Conservation (phyloP, 176 grass and related monocot species). For the Rhipidocladum racemiflorum region DNA sequence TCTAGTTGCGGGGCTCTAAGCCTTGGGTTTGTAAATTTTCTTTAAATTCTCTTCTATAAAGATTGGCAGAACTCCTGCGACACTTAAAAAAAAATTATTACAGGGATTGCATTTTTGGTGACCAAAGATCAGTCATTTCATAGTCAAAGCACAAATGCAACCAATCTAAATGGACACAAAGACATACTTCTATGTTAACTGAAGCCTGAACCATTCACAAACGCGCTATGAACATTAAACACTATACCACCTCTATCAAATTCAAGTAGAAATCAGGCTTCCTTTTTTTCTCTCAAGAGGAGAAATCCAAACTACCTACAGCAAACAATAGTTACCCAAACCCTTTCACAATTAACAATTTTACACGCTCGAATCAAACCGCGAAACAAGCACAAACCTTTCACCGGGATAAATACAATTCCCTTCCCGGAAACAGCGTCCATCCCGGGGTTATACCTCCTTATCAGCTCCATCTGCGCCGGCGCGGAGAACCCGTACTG, state of each 20-base stretch:
- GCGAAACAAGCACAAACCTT: constrained; percentile 29
- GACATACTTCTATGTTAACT: too few species aligned
- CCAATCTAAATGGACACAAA: not conserved
- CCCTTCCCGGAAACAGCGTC: constrained; percentile 30
- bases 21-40: too few species aligned
- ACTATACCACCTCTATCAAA: too few species aligned
- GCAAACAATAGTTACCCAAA: not conserved
- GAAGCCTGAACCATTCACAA: not conserved
- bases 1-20: too few species aligned
- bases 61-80: too few species aligned
- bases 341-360: not conserved
- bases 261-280: too few species aligned
- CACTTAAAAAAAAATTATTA: too few species aligned
- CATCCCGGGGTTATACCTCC: constrained; percentile 59
- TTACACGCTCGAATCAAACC: not conserved
- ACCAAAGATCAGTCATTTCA: not conserved
- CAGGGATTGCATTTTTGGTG: not conserved
- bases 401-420: constrained; percentile 56
- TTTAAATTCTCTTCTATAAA: too few species aligned
- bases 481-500: constrained; percentile 20
- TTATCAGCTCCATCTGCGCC: constrained; percentile 30
- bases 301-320: not conserved
- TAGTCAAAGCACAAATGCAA: not conserved
- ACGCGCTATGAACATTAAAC: not conserved
- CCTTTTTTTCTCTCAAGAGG: not conserved